Percentiles rank a stretch among this genome's conserved stretches.
These are phyloP conservation scores for Penicillium roqueforti DNA, from an alignment of 495 filamentous ascomycete species.

Conservation along the genomic window DNA sequence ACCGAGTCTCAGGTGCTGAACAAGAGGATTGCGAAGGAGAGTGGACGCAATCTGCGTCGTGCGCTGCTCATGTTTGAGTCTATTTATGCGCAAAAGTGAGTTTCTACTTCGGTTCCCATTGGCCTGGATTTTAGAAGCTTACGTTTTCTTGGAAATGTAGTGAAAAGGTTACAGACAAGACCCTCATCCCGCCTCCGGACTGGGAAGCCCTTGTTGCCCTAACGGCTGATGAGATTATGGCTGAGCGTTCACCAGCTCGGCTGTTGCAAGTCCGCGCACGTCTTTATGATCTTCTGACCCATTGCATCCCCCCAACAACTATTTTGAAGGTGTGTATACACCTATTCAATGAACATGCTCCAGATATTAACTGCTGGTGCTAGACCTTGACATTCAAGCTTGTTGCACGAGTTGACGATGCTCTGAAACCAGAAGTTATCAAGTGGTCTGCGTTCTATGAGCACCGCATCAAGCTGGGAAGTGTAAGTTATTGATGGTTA, in stretches of 20 bases:
- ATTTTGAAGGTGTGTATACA: constrained; percentile 66
- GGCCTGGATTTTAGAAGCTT: constrained; percentile 5
- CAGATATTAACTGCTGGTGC: constrained; percentile 2
- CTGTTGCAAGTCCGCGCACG: constrained; percentile 85
- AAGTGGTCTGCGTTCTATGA: constrained; percentile 97
- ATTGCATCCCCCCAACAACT: constrained; percentile 92
- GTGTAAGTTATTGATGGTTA: constrained; percentile 33
- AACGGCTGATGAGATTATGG: constrained; percentile 86
- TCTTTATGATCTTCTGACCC: constrained; percentile 91
- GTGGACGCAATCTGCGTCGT: constrained; percentile 82
- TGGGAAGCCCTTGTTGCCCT: constrained; percentile 89
- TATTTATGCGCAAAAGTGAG: constrained; percentile 93
- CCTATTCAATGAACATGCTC: not conserved
- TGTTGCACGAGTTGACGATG: constrained; percentile 79
- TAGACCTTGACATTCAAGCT: constrained; percentile 86
- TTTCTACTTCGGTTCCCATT: not conserved
- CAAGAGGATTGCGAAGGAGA: constrained; percentile 81
- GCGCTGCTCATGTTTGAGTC: constrained; percentile 95
- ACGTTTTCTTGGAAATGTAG: constrained; percentile 40
- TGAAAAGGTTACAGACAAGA: constrained; percentile 84
- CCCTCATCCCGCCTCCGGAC: constrained; percentile 87
- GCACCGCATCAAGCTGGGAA: constrained; percentile 84
- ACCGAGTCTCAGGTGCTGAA: constrained; percentile 65
- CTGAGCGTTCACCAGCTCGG: constrained; percentile 80
- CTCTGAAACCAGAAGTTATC: constrained; percentile 84